A percentile compares a stretch with the other conserved stretches of the same genome.
These are phyloP conservation scores for Rhodotorula sp. DNA, from an alignment of 1,284 basidiomycete species.

Conservation along the genomic window DNA sequence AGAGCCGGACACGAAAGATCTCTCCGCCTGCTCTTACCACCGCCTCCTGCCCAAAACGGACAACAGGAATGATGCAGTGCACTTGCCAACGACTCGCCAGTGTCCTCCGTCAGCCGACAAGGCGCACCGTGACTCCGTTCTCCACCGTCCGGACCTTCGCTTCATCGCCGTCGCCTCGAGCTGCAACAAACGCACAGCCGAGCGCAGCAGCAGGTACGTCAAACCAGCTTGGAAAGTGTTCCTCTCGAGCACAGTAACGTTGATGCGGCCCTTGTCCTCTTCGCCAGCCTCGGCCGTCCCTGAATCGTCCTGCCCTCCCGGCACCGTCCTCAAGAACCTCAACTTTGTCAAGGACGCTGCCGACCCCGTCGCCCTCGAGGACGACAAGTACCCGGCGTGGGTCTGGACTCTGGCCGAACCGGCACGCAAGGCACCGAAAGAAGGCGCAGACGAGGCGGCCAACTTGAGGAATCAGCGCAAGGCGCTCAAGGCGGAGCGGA, in stretches of 20 bases:
- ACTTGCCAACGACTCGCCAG: constrained; percentile 13
- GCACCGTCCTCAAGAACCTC: constrained; percentile 32
- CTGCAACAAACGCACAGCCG: neutral
- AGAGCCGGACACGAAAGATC: no score
- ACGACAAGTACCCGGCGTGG: constrained; percentile 39
- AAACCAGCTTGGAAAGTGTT: neutral
- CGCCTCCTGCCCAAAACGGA: no score
- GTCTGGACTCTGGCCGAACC: constrained; percentile 17
- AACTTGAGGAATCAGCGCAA: constrained; percentile 10
- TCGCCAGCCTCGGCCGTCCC: neutral
- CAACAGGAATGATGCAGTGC: constrained; percentile 11
- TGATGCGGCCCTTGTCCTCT: neutral
- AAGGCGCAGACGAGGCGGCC: constrained; percentile 1
- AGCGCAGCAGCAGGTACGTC: neutral
- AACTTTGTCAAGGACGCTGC: constrained; percentile 34
- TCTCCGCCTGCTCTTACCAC: no score
- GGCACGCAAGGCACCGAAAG: neutral
- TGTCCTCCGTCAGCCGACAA: neutral
- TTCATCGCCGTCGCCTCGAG: neutral
- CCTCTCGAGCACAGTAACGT: no score
- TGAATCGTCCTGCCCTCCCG: constrained; percentile 35
- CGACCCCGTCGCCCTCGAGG: constrained; percentile 33
- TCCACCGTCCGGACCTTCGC: neutral
- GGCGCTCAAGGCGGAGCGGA: constrained; percentile 13
- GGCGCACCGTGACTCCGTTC: neutral